Percentiles rank a stretch among this genome's conserved stretches.
phyloP scores from a whole-genome alignment of 2,329 filamentous ascomycete genomes.

The Pseudogymnoascus sp. region DNA sequence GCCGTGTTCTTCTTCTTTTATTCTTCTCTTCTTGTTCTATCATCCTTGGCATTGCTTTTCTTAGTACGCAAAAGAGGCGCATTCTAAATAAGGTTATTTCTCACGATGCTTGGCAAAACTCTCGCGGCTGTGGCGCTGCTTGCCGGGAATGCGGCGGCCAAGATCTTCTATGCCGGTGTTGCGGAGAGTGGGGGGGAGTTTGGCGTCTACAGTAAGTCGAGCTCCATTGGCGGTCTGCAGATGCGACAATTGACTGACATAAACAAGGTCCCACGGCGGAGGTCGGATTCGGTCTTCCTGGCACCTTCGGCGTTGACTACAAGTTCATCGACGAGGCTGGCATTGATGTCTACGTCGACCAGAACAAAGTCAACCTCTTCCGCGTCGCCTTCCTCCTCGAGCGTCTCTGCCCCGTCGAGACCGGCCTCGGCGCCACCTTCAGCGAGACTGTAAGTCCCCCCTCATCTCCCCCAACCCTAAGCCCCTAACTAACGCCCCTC shows the following conservation, averaged over 20 bases:
- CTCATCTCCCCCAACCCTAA: background rate
- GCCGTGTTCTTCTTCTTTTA: background rate
- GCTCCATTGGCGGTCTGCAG: background rate
- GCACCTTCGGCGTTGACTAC: conserved; percentile 42
- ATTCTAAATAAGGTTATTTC: conserved; percentile 10
- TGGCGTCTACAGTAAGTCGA: conserved; percentile 33
- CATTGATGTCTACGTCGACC: conserved; percentile 38
- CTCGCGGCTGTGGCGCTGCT: conserved; percentile 14
- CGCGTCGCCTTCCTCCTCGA: conserved; percentile 43
- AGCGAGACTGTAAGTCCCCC: conserved; percentile 35
- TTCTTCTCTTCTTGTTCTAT: background rate
- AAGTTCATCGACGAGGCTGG: conserved; percentile 39
- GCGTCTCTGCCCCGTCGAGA: conserved; percentile 40
- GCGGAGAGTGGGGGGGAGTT: conserved; percentile 41
- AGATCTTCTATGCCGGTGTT: conserved; percentile 41
- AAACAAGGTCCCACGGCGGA: conserved; percentile 22
- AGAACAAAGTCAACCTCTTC: conserved; percentile 40
- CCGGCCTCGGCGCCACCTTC: conserved; percentile 40
- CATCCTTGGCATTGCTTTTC: background rate
- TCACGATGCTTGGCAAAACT: conserved; percentile 16
- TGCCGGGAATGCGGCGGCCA: conserved; percentile 25
- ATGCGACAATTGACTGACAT: background rate
- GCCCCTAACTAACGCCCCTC: background rate
- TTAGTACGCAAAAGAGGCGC: background rate
- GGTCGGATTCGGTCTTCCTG: conserved; percentile 38